Conservation (phyloP, 202 grass and related monocot genomes). For the Hordeum pubiflorum region DNA sequence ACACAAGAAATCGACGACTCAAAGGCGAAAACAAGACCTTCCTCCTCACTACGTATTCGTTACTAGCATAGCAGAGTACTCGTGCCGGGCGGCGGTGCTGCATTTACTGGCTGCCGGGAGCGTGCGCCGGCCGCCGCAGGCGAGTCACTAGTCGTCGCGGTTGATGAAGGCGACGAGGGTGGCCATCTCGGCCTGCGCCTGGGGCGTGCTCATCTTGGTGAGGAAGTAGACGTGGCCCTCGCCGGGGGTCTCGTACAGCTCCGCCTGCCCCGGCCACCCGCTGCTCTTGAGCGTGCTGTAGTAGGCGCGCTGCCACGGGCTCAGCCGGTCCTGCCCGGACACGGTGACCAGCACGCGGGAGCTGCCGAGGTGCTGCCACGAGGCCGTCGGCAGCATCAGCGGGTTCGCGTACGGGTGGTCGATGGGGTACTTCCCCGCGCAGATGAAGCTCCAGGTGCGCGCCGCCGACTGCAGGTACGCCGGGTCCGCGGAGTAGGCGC, state of each 20-base stretch:
- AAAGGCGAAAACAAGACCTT: conserved; percentile 1
- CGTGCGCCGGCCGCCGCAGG: background rate
- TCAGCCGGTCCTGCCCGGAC: conserved; percentile 51
- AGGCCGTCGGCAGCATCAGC: conserved; percentile 23
- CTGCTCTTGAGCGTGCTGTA: conserved; percentile 32
- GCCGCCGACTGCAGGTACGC: conserved; percentile 48
- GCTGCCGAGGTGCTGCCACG: conserved; percentile 42
- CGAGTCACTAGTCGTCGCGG: conserved; percentile 16
- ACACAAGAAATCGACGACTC: conserved; percentile 18
- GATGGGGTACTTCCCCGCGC: conserved; percentile 52
- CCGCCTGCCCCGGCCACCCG: conserved; percentile 39
- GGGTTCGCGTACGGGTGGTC: conserved; percentile 62
- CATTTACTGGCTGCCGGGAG: background rate
- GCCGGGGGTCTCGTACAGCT: conserved; percentile 55
- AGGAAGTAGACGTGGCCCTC: conserved; percentile 72
- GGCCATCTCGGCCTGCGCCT: conserved; percentile 65
- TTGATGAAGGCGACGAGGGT: conserved; percentile 61
- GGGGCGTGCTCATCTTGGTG: conserved; percentile 42
- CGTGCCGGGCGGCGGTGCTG: background rate
- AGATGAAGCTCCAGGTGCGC: conserved; percentile 62
- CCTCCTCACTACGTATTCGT: conserved; percentile 1
- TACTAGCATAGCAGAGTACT: background rate
- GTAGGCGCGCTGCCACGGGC: conserved; percentile 56
- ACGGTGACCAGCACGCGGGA: conserved; percentile 59
- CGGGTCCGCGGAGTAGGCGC: conserved; percentile 38